phyloP scores from a whole-genome alignment of 2,329 filamentous ascomycete species.

The Sordariomycetes sp. region DNA sequence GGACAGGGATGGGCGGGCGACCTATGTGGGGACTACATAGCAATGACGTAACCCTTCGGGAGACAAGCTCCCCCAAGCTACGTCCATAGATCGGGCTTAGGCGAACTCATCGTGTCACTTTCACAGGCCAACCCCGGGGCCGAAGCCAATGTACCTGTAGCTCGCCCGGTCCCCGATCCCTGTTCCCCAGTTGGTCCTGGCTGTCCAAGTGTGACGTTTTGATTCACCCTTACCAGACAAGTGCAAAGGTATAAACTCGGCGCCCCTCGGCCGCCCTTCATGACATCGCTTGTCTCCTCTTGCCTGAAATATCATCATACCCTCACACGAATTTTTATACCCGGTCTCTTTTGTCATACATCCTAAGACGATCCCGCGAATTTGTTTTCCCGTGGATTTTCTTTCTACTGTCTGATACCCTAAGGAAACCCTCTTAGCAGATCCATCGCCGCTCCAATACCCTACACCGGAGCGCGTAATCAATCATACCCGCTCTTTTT shows the following conservation, averaged over 20 bases:
- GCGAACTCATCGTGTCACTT: neutral
- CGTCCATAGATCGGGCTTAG: neutral
- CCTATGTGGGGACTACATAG: neutral
- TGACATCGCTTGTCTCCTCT: neutral
- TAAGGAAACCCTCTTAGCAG: neutral
- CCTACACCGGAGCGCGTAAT: neutral
- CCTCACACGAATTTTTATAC: neutral
- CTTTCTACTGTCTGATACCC: constrained; percentile 3
- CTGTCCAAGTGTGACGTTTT: neutral
- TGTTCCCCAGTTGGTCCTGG: neutral
- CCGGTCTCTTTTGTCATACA: neutral
- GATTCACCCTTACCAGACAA: neutral
- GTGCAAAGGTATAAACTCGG: neutral
- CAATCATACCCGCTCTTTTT: neutral
- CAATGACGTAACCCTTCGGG: neutral
- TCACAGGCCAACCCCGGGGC: neutral
- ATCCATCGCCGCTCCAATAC: neutral
- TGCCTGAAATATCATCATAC: neutral
- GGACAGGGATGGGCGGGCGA: neutral
- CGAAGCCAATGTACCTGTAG: neutral
- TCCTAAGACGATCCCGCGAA: neutral
- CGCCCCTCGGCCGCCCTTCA: neutral
- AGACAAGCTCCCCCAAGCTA: neutral
- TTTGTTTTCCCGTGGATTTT: neutral
- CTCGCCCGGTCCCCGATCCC: neutral